phyloP scores from a whole-genome alignment of 2,329 filamentous ascomycete genomes.

The Talaromyces sp. region DNA sequence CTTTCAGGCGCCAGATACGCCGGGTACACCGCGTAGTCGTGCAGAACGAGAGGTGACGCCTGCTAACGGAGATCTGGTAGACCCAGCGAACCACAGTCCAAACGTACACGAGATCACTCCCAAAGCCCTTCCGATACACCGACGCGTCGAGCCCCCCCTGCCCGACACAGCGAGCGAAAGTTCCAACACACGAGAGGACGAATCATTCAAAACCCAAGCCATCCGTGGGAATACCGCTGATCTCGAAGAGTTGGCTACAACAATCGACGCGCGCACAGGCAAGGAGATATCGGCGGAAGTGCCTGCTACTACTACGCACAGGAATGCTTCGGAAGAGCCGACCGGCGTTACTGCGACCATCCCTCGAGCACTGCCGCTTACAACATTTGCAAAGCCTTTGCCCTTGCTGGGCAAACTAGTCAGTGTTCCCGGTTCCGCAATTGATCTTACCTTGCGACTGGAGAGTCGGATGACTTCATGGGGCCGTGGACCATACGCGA shows the following conservation, averaged over 20 bases:
- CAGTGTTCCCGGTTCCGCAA: conserved; percentile 60
- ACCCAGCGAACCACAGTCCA: conserved; percentile 11
- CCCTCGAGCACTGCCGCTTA: conserved; percentile 3
- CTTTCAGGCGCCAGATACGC: conserved; percentile 24
- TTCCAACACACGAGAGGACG: conserved; percentile 18
- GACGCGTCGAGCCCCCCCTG: conserved; percentile 33
- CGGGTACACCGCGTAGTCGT: conserved; percentile 27
- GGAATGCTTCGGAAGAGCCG: conserved; percentile 14
- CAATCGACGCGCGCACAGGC: conserved; percentile 39
- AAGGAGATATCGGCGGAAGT: conserved; percentile 23
- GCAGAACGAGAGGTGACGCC: conserved; percentile 18
- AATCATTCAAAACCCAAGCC: conserved; percentile 5
- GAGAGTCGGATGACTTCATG: conserved; percentile 66
- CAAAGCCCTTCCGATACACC: conserved; percentile 26
- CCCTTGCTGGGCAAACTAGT: conserved; percentile 58
- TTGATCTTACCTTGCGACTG: conserved; percentile 59
- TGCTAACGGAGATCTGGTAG: conserved; percentile 15
- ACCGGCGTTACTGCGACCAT: conserved; percentile 3
- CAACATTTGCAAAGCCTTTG: conserved; percentile 28
- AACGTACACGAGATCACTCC: conserved; percentile 22
- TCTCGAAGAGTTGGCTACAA: conserved; percentile 33
- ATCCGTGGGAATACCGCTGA: conserved; percentile 13
- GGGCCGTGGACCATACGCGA: conserved; percentile 67
- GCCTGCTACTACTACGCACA: conserved; percentile 12
- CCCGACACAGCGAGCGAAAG: conserved; percentile 33